Evolutionary conservation across 371 early-diverging fungal genomes (phyloP), one percentile per base, ranked within the genome.

Genomic region (Mortierella sp.): DNA sequence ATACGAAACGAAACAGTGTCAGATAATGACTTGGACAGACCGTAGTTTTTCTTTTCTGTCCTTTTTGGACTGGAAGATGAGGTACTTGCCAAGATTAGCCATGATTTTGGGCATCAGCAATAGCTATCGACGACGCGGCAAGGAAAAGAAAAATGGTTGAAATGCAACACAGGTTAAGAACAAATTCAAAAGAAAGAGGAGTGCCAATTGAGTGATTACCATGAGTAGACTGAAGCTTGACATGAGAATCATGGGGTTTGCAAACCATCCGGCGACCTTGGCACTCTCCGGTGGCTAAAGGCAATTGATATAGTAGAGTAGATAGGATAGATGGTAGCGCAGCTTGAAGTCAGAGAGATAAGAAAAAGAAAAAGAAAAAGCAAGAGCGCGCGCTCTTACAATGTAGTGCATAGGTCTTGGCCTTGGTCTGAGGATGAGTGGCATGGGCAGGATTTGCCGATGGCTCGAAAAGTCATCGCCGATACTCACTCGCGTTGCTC

Each of bases 81-180:
- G 28, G 34, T 30, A 6, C 31, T 43, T 64, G 57, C 65, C 65
- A 3, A 68, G 56, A 19, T 56, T 68, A 51, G 69, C 44, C 50
- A 68, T 56, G 31, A 68, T 68, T n/a, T 17, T 69, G n/a, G 69
- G 69, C 69, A 69, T 61, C 24, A 61, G 4, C n/a, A 61, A 19
- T 21, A 69, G 50, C 69, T 69, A 27, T 11, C 9, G 9, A 6
- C 17, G 58, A 8, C 8, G 30, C 14, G 19, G 26, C 11, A 17
- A 23, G 28, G 19, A 50, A 37, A 1, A 15, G 30, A 30, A n/a
- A n/a, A n/a, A n/a, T n/a, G n/a, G n/a, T n/a, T n/a, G n/a, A n/a
- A n/a, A n/a, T n/a, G n/a, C n/a, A n/a, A n/a, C n/a, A n/a, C n/a
- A n/a, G n/a, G n/a, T n/a, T n/a, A n/a, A 23, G 56, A 8, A 24